phyloP scores from a whole-genome alignment of 2,329 filamentous ascomycete species.

The Mycosphaerella arachidis region DNA sequence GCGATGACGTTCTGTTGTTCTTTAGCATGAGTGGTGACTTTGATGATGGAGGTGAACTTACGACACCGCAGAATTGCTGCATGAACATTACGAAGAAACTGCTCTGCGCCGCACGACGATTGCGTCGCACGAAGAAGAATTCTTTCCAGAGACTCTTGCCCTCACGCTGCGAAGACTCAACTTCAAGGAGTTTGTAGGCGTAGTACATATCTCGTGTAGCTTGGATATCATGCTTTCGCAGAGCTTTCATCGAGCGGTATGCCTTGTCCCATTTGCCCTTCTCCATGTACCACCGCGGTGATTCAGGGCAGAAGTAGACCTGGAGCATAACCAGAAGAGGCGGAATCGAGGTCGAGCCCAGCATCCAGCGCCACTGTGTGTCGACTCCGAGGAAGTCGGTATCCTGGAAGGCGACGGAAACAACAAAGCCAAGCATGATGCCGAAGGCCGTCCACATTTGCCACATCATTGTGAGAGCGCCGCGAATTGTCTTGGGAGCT shows the following conservation, averaged over 20 bases:
- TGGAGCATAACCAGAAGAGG: slow-evolving; percentile 53
- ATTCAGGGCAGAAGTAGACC: slow-evolving; percentile 46
- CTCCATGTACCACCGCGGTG: slow-evolving; percentile 27
- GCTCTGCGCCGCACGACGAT: slow-evolving; percentile 40
- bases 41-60: slow-evolving; percentile 4
- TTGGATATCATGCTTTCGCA: slow-evolving; percentile 27
- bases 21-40: slow-evolving; percentile 6
- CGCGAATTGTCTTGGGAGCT: slow-evolving; percentile 47
- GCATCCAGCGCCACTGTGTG: slow-evolving; percentile 52
- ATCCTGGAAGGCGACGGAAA: slow-evolving; percentile 52
- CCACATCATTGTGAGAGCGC: slow-evolving; percentile 31
- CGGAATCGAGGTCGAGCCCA: slow-evolving; percentile 63
- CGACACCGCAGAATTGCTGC: slow-evolving; percentile 30
- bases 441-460: slow-evolving; percentile 50
- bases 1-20: slow-evolving; percentile 26
- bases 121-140: slow-evolving; percentile 43
- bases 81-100: slow-evolving; percentile 32
- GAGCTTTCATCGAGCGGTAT: slow-evolving; percentile 44
- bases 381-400: slow-evolving; percentile 46
- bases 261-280: slow-evolving; percentile 20
- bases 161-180: slow-evolving; percentile 15
- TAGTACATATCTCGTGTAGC: slow-evolving; percentile 32
- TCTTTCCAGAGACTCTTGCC: slow-evolving; percentile 24
- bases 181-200: slow-evolving; percentile 17
- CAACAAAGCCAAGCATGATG: slow-evolving; percentile 60